Base-by-base conservation (phyloP, 2,329 filamentous ascomycete genomes). In the Mollisiaceae sp. region DNA sequence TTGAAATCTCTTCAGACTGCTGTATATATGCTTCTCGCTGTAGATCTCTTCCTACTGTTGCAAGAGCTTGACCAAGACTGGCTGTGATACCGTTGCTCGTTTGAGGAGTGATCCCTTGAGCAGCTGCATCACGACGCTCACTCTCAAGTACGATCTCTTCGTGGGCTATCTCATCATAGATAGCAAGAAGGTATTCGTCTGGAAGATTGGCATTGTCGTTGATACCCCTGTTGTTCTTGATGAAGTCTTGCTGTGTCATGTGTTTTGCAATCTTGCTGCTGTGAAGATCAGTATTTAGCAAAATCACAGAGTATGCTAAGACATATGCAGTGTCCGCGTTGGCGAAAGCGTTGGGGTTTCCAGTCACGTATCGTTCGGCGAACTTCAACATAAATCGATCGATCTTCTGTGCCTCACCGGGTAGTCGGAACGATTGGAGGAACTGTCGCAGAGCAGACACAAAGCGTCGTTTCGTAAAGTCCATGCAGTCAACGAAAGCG, bases 331-430 rank as follows among this genome's bases (percentile, higher is more conserved):
- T 99, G 77, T 99, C 96, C 1, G 95, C 96, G 74, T 98, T 99
- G 41, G 95, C 95, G 78, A 97, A 99, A 0, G 95, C 94, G 75
- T 97, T 97, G 0, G 95, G 95, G 72, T 99, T 99, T 36, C 94
- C 94, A 66, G 90, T 91, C 60, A 97, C 91, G 77, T 99, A 99
- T 66, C 94, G 89, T 78, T 98, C 94, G 11, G 95, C 95, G 79
- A 98, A 99, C 78, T 99, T 99, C 71, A 99, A 82, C 95, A 99
- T 98, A 79, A 98, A 97, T 57, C 95, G 92, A 87, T 99, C 95
- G 71, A 99, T 99, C 82, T 99, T 99, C 77, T 99, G 95, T 0
- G 94, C 94, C 79, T 99, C 95, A 67, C 95, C 95, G 0, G 95
- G 95, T 15, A 99, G 82, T 68, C 95, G 91, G 82, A 99, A 99